Percentiles rank a stretch among this genome's conserved stretches.
Evolutionary conservation across 257 asterid species (phyloP).

Genomic region (Solanum chiquidenum): DNA sequence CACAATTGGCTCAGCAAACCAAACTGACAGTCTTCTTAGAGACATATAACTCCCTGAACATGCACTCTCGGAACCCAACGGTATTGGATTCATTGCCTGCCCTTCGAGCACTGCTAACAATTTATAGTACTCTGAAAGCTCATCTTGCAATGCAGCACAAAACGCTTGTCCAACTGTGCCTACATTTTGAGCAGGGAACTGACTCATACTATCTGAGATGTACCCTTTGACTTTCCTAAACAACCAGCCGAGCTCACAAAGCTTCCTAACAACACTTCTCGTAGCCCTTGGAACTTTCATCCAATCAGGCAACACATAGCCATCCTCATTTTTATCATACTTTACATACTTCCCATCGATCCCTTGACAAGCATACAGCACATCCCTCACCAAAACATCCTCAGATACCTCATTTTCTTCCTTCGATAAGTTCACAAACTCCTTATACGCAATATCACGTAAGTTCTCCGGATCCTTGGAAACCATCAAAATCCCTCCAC

Average conservation of each 20-base stretch:
- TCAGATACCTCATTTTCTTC: slow-evolving; percentile 86
- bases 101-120: slow-evolving; percentile 89
- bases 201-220: slow-evolving; percentile 56
- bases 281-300: slow-evolving; percentile 65
- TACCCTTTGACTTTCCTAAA: slow-evolving; percentile 83
- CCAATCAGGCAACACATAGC: slow-evolving; percentile 51
- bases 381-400: slow-evolving; percentile 85
- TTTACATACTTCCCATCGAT: slow-evolving; percentile 77
- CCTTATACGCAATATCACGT: slow-evolving; percentile 77
- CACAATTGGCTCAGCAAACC: slow-evolving; percentile 95
- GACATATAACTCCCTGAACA: slow-evolving; percentile 73
- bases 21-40: slow-evolving; percentile 78
- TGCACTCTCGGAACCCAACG: slow-evolving; percentile 57
- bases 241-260: slow-evolving; percentile 92
- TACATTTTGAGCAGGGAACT: slow-evolving; percentile 71
- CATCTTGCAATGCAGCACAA: slow-evolving; percentile 95
- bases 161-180: slow-evolving; percentile 99
- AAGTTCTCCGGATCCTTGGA: slow-evolving; percentile 74
- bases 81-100: slow-evolving; percentile 92
- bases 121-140: slow-evolving; percentile 77
- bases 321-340: slow-evolving; percentile 61
- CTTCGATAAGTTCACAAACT: slow-evolving; percentile 53
- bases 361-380: slow-evolving; percentile 91
- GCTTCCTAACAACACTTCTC: slow-evolving; percentile 58
- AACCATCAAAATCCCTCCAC: slow-evolving; percentile 75